A percentile compares a stretch with the other conserved stretches of the same genome.
phyloP scores from a whole-genome alignment of 73 alveolate genomes.

The Paramecium pentaurelia region DNA sequence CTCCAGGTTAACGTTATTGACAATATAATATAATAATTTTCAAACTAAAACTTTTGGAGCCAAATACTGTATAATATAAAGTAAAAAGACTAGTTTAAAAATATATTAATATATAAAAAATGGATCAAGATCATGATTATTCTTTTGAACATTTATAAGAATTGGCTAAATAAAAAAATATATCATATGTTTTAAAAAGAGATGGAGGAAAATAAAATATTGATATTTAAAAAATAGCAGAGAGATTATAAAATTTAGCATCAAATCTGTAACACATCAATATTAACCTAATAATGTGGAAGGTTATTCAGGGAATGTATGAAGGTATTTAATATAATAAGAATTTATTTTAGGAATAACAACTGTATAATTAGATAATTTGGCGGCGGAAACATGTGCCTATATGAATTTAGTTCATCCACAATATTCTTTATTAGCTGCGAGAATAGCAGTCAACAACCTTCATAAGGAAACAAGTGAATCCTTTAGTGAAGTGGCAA shows the following conservation, averaged over 20 bases:
- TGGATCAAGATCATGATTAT: conserved; percentile 3
- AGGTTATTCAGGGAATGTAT: conserved; percentile 45
- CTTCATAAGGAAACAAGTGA: conserved; percentile 89
- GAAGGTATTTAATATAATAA: not conserved
- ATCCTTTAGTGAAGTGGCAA: conserved; percentile 69
- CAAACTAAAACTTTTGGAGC: conserved; percentile 31
- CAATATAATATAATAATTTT: not conserved
- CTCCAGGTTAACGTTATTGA: conserved; percentile 42
- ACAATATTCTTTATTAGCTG: conserved; percentile 89
- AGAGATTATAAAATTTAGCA: conserved; percentile 5
- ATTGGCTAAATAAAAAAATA: not conserved
- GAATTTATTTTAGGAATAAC: conserved; percentile 69
- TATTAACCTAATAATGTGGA: conserved; percentile 38
- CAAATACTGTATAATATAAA: not conserved
- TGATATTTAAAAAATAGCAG: conserved; percentile 7
- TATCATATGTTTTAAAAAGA: conserved; percentile 1
- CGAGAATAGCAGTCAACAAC: conserved; percentile 90
- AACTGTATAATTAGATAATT: conserved; percentile 83
- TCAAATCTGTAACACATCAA: not conserved
- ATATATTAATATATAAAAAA: not conserved
- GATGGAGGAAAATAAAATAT: conserved; percentile 28
- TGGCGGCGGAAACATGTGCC: conserved; percentile 93
- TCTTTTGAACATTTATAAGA: conserved; percentile 35
- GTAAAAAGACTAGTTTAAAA: not conserved
- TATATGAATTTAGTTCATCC: conserved; percentile 87